Base-by-base conservation (phyloP, 768 basidiomycete genomes). In the Mycena rosella region DNA sequence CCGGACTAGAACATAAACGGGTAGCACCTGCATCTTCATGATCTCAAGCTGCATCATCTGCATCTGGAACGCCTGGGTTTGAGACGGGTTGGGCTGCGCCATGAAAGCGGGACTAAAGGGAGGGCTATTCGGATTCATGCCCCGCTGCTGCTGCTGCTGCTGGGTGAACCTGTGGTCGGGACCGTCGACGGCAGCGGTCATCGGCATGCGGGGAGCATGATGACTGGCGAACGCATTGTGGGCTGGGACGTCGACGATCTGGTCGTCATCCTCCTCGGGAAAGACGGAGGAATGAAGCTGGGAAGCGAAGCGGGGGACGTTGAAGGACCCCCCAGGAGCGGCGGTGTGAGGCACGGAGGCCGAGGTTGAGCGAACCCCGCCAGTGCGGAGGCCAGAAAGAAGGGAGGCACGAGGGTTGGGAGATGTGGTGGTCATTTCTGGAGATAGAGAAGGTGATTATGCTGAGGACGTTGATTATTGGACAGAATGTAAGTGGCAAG, bases 41-140 rank as follows among this genome's bases (percentile, higher is more conserved):
- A 95, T 86, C 81, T 95, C 94, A 63, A 95, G 82, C 75, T 95
- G 94, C 81, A 95, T 87, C 84, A 95, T 84, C 81, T 95, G 93
- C 86, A 95, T 85, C 80, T 94, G 93, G 61, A 93, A 82, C 60
- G 89, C 87, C 73, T 89, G 89, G 47, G 84, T 80, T 74, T 90
- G 89, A 48, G 82, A 74, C 34, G 79, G 76, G 49, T 81, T 73
- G 70, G 86, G 89, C 74, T 84, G 76, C 27, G 83, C 81, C 74
- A 87, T 86, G 29, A 85, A 84, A 17, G 79, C 82, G 49, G 82
- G 83, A 57, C 79, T 87, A 77, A 90, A 88, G 66, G 85, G 88
- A 76, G 78, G 80, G 81, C 80, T 85, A 81, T 84, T 85, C 66
- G 82, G 84, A 69, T 85, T 88, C 83, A 80, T 83, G 64, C 87